phyloP scores from a whole-genome alignment of 176 grass and related monocot genomes.

The Melocanna baccifera region DNA sequence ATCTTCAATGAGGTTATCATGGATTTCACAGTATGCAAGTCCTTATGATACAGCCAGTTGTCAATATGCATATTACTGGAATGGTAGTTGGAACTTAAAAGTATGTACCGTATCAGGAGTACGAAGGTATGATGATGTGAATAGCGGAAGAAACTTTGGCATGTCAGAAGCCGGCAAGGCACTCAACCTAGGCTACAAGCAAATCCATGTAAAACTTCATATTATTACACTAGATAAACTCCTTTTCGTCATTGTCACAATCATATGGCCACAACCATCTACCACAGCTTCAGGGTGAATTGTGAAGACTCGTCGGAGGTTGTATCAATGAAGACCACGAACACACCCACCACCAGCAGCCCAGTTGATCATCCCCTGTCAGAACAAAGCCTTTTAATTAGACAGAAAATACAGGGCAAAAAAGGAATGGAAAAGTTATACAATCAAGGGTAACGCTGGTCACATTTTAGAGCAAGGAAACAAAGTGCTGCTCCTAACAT shows the following conservation, averaged over 20 bases:
- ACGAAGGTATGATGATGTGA: background rate
- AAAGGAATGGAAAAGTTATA: background rate
- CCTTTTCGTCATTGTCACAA: slow-evolving; percentile 37
- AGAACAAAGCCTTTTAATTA: slow-evolving; percentile 14
- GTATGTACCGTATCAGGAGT: background rate
- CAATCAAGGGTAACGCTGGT: background rate
- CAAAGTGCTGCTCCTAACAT: background rate
- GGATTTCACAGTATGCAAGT: background rate
- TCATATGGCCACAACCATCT: slow-evolving; percentile 22
- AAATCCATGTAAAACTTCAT: slow-evolving; percentile 26
- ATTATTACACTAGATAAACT: slow-evolving; percentile 41
- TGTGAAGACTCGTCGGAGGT: slow-evolving; percentile 1
- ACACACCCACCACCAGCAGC: slow-evolving; percentile 8
- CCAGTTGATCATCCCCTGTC: slow-evolving; percentile 36
- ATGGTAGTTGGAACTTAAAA: background rate
- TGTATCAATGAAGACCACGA: background rate
- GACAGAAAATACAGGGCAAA: background rate
- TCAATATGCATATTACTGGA: slow-evolving; percentile 21
- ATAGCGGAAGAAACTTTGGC: slow-evolving; percentile 6
- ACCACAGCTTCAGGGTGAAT: slow-evolving; percentile 5
- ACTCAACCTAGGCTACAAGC: slow-evolving; percentile 12
- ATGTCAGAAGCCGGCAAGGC: background rate
- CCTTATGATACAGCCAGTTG: slow-evolving; percentile 2
- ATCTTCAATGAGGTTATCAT: background rate
- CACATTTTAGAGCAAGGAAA: background rate